phyloP scores from a whole-genome alignment of 2,329 filamentous ascomycete genomes.

The Thermothelomyces thermophilus region DNA sequence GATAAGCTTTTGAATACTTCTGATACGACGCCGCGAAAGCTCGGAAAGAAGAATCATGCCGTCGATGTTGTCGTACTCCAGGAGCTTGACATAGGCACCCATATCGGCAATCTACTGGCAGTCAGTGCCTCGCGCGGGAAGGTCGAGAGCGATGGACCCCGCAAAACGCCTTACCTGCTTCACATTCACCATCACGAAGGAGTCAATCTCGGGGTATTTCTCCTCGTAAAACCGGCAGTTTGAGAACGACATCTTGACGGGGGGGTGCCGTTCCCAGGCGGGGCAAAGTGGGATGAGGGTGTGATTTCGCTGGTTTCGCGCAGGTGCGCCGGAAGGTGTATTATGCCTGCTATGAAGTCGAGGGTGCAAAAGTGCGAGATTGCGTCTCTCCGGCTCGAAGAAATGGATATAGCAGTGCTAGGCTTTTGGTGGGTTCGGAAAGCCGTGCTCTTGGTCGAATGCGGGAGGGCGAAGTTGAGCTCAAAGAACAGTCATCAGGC shows the following conservation, averaged over 20 bases:
- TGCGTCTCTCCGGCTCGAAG: neutral
- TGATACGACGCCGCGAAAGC: conserved; percentile 93
- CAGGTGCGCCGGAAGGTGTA: neutral
- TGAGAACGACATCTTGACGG: conserved; percentile 33
- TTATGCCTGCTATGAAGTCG: neutral
- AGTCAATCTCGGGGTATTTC: conserved; percentile 91
- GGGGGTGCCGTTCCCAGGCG: conserved; percentile 23
- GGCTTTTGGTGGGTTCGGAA: neutral
- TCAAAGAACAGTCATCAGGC: conserved; percentile 19
- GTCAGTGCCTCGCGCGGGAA: conserved; percentile 8
- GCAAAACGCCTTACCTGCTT: conserved; percentile 71
- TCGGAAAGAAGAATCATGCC: conserved; percentile 99
- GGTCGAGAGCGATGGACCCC: neutral
- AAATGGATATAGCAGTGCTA: neutral
- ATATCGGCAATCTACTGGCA: conserved; percentile 83
- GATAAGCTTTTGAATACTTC: conserved; percentile 98
- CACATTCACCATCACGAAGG: conserved; percentile 99
- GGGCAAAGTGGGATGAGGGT: conserved; percentile 17
- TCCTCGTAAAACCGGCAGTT: conserved; percentile 41
- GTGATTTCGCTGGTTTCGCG: conserved; percentile 3
- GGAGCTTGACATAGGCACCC: conserved; percentile 98
- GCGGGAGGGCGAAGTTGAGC: conserved; percentile 4
- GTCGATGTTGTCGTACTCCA: conserved; percentile 99
- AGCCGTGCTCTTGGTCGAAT: neutral
- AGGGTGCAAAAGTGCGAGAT: neutral